Conservation (phyloP, 768 basidiomycete species). For the Termitomyces sp. region DNA sequence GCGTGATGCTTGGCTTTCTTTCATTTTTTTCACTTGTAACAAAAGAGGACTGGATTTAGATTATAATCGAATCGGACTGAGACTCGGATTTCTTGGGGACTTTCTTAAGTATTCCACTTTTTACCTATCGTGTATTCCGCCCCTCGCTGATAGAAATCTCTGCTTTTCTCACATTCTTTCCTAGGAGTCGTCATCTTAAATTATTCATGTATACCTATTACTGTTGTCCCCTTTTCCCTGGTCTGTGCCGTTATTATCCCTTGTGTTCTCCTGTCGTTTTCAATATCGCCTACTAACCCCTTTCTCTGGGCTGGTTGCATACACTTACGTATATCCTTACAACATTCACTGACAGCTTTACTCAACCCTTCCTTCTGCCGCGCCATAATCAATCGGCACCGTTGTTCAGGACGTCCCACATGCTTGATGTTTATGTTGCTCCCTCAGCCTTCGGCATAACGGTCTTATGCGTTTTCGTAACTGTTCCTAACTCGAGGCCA, state of each 20-base stretch:
- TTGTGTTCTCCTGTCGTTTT: not conserved
- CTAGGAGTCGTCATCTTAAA: not conserved
- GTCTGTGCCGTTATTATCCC: too few relatives aligned
- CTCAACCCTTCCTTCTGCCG: not conserved
- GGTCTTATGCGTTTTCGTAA: not conserved
- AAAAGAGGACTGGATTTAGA: not conserved
- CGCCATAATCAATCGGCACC: too few relatives aligned
- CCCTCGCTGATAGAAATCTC: not conserved
- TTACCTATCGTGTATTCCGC: not conserved
- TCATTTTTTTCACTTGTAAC: not conserved
- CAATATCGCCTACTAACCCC: not conserved
- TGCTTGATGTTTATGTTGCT: not conserved
- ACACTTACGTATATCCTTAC: not conserved
- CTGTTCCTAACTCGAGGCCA: not conserved
- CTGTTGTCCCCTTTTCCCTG: not conserved
- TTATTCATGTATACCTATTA: not conserved
- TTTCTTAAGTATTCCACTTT: not conserved
- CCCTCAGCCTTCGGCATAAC: not conserved
- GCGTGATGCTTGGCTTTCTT: slow-evolving; percentile 1
- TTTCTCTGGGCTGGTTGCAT: not conserved
- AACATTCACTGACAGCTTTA: not conserved
- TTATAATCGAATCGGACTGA: not conserved
- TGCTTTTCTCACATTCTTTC: not conserved
- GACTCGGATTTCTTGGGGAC: not conserved
- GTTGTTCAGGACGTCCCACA: not conserved